These are phyloP conservation scores for Clavispora carvajalis DNA, from an alignment of 805 yeast species.

Conservation along the genomic window DNA sequence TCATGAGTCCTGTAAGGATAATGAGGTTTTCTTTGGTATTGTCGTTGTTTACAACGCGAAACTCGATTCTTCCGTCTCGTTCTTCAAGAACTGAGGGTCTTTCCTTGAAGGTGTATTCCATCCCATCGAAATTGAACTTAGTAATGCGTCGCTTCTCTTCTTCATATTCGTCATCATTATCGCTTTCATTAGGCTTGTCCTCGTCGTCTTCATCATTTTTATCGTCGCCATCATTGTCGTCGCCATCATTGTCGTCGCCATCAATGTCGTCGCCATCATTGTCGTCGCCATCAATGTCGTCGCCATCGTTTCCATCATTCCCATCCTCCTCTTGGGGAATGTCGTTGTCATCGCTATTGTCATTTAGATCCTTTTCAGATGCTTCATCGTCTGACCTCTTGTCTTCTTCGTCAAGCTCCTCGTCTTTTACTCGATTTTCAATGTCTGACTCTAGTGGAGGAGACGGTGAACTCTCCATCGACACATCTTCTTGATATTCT, in stretches of 20 bases:
- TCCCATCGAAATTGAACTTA: slow-evolving; percentile 68
- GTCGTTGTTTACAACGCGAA: slow-evolving; percentile 94
- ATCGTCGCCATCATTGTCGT: slow-evolving; percentile 5
- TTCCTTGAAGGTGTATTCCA: slow-evolving; percentile 76
- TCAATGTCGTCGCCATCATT: slow-evolving; percentile 6
- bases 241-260: slow-evolving; percentile 6
- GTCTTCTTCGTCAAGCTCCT: slow-evolving; percentile 14
- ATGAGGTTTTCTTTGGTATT: slow-evolving; percentile 81
- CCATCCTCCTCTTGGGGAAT: slow-evolving; percentile 8
- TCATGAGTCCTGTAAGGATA: slow-evolving; percentile 90
- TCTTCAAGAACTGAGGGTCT: slow-evolving; percentile 94
- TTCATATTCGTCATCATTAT: slow-evolving; percentile 41
- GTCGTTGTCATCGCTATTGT: slow-evolving; percentile 10
- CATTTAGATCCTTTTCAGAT: slow-evolving; percentile 16
- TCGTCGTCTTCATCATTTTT: slow-evolving; percentile 8
- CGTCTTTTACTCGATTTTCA: slow-evolving; percentile 14
- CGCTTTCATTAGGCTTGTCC: slow-evolving; percentile 33
- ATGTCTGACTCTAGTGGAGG: slow-evolving; percentile 18
- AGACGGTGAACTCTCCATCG: slow-evolving; percentile 7
- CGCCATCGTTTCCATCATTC: too few relatives aligned
- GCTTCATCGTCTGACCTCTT: slow-evolving; percentile 13
- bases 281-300: slow-evolving; percentile 3
- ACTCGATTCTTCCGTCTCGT: slow-evolving; percentile 86
- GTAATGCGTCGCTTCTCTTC: slow-evolving; percentile 39
- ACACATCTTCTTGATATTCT: slow-evolving; percentile 12